Conservation (phyloP, 2,329 filamentous ascomycete genomes). For the Arthrobotrys sinensis region DNA sequence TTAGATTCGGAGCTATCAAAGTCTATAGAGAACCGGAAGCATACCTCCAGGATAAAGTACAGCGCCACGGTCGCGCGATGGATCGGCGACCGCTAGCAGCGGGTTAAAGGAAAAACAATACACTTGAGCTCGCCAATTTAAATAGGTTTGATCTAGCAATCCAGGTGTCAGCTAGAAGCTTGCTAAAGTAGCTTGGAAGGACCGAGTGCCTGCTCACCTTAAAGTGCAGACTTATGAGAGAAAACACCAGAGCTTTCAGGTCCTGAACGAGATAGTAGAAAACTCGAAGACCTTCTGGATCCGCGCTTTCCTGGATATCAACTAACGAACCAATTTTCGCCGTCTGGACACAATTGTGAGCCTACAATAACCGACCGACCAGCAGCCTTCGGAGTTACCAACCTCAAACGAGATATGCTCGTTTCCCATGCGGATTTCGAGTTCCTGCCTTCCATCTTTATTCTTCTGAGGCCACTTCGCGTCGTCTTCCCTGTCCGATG, state of each 20-base stretch:
- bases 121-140: slow-evolving; percentile 29
- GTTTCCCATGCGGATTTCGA: slow-evolving; percentile 92
- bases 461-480: slow-evolving; percentile 99
- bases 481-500: slow-evolving; percentile 84
- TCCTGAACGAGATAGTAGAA: slow-evolving; percentile 99
- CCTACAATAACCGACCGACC: slow-evolving; percentile 54
- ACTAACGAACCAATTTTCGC: slow-evolving; percentile 98
- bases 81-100: slow-evolving; percentile 50
- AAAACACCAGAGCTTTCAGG: slow-evolving; percentile 95
- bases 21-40: slow-evolving; percentile 1
- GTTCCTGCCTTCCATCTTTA: slow-evolving; percentile 95
- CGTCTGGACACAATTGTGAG: slow-evolving; percentile 74
- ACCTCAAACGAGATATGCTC: slow-evolving; percentile 99
- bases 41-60: slow-evolving; percentile 53
- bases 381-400: slow-evolving; percentile 63
- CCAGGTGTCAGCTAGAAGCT: slow-evolving; percentile 9
- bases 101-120: slow-evolving; percentile 23
- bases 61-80: slow-evolving; percentile 53
- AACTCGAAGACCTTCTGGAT: slow-evolving; percentile 94
- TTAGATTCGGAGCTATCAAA: slow-evolving; percentile 25
- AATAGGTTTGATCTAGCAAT: slow-evolving; percentile 56
- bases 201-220: slow-evolving; percentile 73
- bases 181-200: background rate
- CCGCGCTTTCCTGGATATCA: slow-evolving; percentile 94
- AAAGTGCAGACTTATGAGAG: slow-evolving; percentile 95